A percentile compares a stretch with the other conserved stretches of the same genome.
phyloP scores from a whole-genome alignment of 331 rosid genomes.

The Malus hybrid region DNA sequence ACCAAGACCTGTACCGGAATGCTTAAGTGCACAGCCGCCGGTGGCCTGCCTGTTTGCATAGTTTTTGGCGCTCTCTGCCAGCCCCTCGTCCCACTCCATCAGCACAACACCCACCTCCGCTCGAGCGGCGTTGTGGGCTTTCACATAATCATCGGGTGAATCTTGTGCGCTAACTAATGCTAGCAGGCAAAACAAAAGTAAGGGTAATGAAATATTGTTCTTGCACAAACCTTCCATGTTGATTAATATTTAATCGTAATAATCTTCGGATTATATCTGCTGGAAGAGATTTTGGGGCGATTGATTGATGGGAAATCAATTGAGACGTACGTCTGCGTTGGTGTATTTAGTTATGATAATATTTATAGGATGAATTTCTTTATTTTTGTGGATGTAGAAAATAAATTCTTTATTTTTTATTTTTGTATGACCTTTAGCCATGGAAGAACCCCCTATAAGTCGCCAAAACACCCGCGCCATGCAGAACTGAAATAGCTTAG shows the following conservation, averaged over 20 bases:
- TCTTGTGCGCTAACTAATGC: not conserved
- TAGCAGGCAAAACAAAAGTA: not conserved
- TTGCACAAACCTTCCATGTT: not conserved
- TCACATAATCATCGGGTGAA: not conserved
- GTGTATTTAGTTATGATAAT: not conserved
- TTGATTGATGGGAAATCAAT: not conserved
- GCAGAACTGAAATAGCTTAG: not conserved
- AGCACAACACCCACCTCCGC: slow-evolving; percentile 13
- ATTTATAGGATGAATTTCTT: no score
- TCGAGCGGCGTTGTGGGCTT: slow-evolving; percentile 8
- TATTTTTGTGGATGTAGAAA: not conserved
- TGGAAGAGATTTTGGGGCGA: not conserved
- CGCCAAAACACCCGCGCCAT: not conserved
- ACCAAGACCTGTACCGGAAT: slow-evolving; percentile 26
- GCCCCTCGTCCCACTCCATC: slow-evolving; percentile 22
- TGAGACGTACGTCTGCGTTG: not conserved
- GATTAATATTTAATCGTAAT: not conserved
- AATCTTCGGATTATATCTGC: not conserved
- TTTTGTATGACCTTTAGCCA: not conserved
- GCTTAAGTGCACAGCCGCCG: slow-evolving; percentile 22
- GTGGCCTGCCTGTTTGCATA: slow-evolving; percentile 14
- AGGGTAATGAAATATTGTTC: not conserved
- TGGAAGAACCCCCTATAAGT: not conserved
- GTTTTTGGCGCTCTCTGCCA: slow-evolving; percentile 27
- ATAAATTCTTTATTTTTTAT: not conserved